Conservation (phyloP, 1,139 yeast species). For the Protomyces lactucae-debilis region DNA sequence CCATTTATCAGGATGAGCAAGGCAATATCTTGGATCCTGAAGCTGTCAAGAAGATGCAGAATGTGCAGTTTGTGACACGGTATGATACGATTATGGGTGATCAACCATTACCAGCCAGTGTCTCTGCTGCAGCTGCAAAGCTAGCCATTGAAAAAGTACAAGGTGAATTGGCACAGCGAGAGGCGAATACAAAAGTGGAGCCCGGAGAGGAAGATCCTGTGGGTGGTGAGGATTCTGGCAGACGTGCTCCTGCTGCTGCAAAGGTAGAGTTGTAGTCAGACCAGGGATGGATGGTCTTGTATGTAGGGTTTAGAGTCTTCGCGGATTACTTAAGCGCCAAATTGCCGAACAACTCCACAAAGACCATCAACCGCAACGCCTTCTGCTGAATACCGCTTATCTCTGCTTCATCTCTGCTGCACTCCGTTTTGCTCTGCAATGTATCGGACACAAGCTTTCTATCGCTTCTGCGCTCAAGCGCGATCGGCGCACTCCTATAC, state of each 20-base stretch:
- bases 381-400: no score
- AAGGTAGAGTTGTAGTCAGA: background rate
- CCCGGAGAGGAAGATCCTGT: background rate
- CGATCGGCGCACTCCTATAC: no score
- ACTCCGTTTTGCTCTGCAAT: no score
- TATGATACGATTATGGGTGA: slow-evolving; percentile 16
- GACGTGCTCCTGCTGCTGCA: background rate
- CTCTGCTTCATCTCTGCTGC: no score
- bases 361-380: no score
- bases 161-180: background rate
- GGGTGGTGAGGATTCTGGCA: background rate
- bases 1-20: slow-evolving; percentile 20
- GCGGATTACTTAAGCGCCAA: no score
- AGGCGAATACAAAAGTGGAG: background rate
- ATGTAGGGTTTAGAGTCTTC: no score
- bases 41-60: slow-evolving; percentile 21
- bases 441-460: no score
- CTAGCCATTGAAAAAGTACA: background rate
- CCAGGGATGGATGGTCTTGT: background rate
- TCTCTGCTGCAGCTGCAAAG: background rate
- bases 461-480: no score
- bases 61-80: slow-evolving; percentile 22
- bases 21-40: slow-evolving; percentile 23
- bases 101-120: background rate
- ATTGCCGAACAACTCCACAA: no score